Percentiles rank a stretch among this genome's conserved stretches.
phyloP scores from a whole-genome alignment of 257 asterid genomes.

The Solanum phureja region DNA sequence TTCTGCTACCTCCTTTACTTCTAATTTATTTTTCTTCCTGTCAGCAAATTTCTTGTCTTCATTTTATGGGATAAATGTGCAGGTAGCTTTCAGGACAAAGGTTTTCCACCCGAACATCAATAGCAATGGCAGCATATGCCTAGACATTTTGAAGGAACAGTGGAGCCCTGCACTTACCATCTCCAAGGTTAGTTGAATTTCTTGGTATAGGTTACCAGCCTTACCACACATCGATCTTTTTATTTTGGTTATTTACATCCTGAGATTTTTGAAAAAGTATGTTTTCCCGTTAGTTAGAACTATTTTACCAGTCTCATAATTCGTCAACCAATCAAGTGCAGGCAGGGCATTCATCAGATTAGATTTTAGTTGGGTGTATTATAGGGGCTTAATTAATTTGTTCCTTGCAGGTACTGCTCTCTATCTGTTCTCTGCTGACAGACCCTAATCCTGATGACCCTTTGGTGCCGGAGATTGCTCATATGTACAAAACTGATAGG shows the following conservation, averaged over 20 bases:
- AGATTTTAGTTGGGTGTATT: neutral
- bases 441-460: conserved; percentile 5
- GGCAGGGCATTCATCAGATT: neutral
- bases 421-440: conserved; percentile 8
- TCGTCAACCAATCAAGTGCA: neutral
- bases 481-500: conserved; percentile 2
- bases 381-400: neutral
- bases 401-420: conserved; percentile 2
- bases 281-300: too few species aligned
- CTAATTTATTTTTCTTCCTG: neutral
- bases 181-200: neutral
- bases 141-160: neutral
- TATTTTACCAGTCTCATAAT: neutral
- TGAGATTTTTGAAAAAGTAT: neutral
- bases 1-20: neutral
- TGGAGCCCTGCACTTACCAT: conserved; percentile 2
- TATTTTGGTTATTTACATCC: neutral
- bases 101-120: conserved; percentile 4
- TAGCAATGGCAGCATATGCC: neutral
- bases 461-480: conserved; percentile 4
- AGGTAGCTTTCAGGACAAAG: neutral
- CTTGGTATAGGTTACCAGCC: neutral
- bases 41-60: neutral
- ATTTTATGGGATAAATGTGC: neutral
- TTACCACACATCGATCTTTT: neutral